Percentiles rank a stretch among this genome's conserved stretches.
phyloP scores from a whole-genome alignment of 129 eudicot species.

The Gnaphalium uliginosum region DNA sequence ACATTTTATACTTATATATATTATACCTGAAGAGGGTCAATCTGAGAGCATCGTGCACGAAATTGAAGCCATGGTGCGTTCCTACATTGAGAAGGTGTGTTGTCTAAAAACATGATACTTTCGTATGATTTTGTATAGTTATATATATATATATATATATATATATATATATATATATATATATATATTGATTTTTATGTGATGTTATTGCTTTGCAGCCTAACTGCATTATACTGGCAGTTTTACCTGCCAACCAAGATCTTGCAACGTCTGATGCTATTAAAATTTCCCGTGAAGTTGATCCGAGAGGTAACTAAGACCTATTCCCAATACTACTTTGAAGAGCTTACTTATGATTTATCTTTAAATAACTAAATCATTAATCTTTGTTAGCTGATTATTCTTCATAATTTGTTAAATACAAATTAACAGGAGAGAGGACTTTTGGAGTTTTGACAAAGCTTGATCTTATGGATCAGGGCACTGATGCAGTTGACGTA shows the following conservation, averaged over 20 bases:
- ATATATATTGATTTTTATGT: not conserved
- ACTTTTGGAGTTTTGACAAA: conserved; percentile 11
- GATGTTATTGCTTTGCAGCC: not conserved
- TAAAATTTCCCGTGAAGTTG: conserved; percentile 7
- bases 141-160: no score
- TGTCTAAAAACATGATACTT: not conserved
- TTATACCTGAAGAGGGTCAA: conserved; percentile 4
- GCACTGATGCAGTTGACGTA: not conserved
- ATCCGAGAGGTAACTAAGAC: not conserved
- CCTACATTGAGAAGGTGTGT: conserved; percentile 8
- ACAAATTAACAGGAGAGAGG: conserved; percentile 2
- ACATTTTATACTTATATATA: not conserved
- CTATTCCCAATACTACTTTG: no score
- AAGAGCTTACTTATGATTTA: no score
- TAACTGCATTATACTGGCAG: conserved; percentile 9
- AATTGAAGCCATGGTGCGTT: conserved; percentile 10
- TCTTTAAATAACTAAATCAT: no score
- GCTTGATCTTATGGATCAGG: conserved; percentile 10
- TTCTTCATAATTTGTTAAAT: not conserved
- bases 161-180: no score
- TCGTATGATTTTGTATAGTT: not conserved
- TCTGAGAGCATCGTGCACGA: conserved; percentile 1
- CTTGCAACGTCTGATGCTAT: conserved; percentile 17
- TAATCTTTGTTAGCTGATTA: not conserved
- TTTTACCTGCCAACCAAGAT: conserved; percentile 19